phyloP scores from a whole-genome alignment of 2,329 filamentous ascomycete species.

The Ascochyta pisi region DNA sequence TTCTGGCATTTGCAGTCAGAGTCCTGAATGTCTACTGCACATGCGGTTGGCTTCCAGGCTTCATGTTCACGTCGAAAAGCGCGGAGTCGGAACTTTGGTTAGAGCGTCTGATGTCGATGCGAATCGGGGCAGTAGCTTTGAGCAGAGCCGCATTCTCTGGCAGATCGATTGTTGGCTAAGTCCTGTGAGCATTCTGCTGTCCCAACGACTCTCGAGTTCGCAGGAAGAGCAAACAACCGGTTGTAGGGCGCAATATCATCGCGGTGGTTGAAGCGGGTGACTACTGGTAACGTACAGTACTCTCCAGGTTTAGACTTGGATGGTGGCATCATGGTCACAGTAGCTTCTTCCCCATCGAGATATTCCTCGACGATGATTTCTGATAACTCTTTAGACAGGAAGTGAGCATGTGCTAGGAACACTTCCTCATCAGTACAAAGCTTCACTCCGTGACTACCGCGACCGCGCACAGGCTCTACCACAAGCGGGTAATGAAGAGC shows the following conservation, averaged over 20 bases:
- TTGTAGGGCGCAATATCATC: constrained; percentile 60
- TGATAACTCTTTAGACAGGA: constrained; percentile 48
- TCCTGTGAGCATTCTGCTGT: constrained; percentile 35
- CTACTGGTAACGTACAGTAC: constrained; percentile 56
- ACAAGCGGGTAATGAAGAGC: constrained; percentile 51
- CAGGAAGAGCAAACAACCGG: constrained; percentile 55
- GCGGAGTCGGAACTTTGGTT: constrained; percentile 47
- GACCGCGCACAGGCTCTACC: constrained; percentile 58
- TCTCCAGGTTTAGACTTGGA: constrained; percentile 26
- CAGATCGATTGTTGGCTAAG: neutral
- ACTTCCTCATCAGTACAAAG: constrained; percentile 49
- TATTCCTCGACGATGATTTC: constrained; percentile 58
- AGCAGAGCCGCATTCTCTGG: constrained; percentile 39
- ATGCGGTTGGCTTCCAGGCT: constrained; percentile 51
- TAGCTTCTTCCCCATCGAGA: constrained; percentile 58
- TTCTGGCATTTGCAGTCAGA: constrained; percentile 42
- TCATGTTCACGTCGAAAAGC: constrained; percentile 62
- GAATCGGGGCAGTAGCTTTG: constrained; percentile 53
- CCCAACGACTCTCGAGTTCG: constrained; percentile 56
- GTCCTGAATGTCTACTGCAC: neutral
- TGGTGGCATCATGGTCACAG: constrained; percentile 61
- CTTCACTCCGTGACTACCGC: constrained; percentile 60
- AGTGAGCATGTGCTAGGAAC: constrained; percentile 44
- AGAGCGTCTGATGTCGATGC: constrained; percentile 56
- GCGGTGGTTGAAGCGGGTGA: constrained; percentile 57